Evolutionary conservation across 768 basidiomycete genomes (phyloP).

Genomic region (Agaricus blazei): DNA sequence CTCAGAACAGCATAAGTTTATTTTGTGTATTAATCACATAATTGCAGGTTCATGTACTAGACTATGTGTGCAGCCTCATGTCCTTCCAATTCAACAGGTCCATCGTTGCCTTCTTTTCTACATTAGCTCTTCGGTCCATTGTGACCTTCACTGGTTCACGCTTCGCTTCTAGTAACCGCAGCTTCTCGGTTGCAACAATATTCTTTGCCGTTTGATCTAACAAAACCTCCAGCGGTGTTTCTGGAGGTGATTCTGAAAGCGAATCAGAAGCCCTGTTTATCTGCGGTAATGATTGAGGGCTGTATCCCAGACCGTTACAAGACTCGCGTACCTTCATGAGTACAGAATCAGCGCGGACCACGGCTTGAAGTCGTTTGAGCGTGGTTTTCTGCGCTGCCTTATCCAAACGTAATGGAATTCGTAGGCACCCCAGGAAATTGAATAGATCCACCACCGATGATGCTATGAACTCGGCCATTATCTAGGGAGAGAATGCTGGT

Average conservation of each 20-base stretch:
- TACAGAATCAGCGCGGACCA: constrained; percentile 43
- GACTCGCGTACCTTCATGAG: constrained; percentile 40
- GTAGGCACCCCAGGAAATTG: constrained; percentile 53
- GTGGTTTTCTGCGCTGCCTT: constrained; percentile 43
- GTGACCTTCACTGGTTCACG: constrained; percentile 15
- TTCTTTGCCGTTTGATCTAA: constrained; percentile 59
- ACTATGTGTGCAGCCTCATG: constrained; percentile 3
- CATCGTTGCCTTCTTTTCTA: constrained; percentile 9
- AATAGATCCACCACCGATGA: constrained; percentile 64
- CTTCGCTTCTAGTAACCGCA: constrained; percentile 45
- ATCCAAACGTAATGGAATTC: constrained; percentile 49
- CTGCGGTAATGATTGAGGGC: constrained; percentile 24
- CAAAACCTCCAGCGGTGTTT: constrained; percentile 38
- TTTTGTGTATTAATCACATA: constrained; percentile 6
- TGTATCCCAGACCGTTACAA: neutral
- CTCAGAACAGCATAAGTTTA: constrained; percentile 49
- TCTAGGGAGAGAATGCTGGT: constrained; percentile 27
- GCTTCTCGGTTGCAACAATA: constrained; percentile 63
- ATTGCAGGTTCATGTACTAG: neutral
- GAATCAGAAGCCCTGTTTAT: constrained; percentile 47
- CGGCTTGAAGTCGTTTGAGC: constrained; percentile 44
- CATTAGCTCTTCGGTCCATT: constrained; percentile 4
- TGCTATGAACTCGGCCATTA: constrained; percentile 47
- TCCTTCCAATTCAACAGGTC: constrained; percentile 5
- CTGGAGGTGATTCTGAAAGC: constrained; percentile 46